Base-by-base conservation (phyloP, 441 rosid genomes). In the Pelargonium fulgidum region DNA sequence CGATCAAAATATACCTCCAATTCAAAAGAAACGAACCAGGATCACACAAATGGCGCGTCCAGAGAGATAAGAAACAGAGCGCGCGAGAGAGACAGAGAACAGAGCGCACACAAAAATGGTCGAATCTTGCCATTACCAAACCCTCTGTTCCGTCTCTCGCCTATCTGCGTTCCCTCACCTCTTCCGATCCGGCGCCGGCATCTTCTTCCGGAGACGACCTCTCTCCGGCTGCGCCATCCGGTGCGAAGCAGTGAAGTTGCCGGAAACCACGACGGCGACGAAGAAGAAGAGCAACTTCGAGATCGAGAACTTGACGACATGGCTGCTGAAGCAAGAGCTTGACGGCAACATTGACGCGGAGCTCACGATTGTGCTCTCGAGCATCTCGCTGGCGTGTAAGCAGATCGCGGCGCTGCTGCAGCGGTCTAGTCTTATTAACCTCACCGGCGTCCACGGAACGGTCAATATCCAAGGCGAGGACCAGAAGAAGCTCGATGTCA, bases 401-500 rank as follows among this genome's bases (percentile, higher is more conserved):
- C 99, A 93, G 92, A 93, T 93, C 67, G 95, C 97, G 66, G 88
- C 97, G 36, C 81, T 91, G 68, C 95, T 91, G 6, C 98, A 93
- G 71, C 82, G 98, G 44, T 87, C 98, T 7, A 70, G 93, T 54
- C 91, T 93, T 58, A 89, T 95, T 54, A 89, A 89, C 78, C 74
- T 91, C 58, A 87, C 99, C 19, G 99, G 99, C 0, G 77, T 84
- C 73, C 97, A 93, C 73, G 97, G 99, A 1, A 96, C 93, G 12
- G 88, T 89, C 48, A 93, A 91, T 72, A 45, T 93, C 62, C 98
- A 93, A 79, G 98, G 98, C 4, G 97, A 93, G 82, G 98, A 89
- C 75, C 98, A 93, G 81, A 91, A 93, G 85, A 91, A 91, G 85
- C 96, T 93, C 10, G 96, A 93, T 47, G 98, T 91, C 48, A 87